Percentiles rank a stretch among this genome's conserved stretches.
These are phyloP conservation scores for Albugo laibachii DNA, from an alignment of 352 stramenopile genomes.

Conservation along the genomic window DNA sequence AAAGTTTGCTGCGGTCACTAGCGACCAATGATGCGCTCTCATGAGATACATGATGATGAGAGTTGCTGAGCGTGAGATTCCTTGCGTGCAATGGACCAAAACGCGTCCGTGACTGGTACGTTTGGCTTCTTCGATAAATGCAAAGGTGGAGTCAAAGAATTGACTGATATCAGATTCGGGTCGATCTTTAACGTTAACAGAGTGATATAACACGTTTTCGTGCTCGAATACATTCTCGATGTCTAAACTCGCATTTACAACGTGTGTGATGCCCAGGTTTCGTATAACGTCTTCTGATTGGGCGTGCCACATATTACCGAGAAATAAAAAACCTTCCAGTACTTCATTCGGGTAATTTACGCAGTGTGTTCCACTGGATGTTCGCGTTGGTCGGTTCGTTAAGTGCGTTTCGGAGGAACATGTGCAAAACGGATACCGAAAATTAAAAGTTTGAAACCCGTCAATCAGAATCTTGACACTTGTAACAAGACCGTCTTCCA, in stretches of 20 bases:
- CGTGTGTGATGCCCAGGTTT: conserved; percentile 66
- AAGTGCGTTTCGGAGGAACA: conserved; percentile 33
- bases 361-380: conserved; percentile 67
- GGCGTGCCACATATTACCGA: conserved; percentile 80
- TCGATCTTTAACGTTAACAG: conserved; percentile 67
- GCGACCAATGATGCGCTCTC: conserved; percentile 60
- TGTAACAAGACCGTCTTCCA: conserved; percentile 48
- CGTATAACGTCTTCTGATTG: conserved; percentile 53
- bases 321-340: conserved; percentile 66
- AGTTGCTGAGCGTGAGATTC: conserved; percentile 63
- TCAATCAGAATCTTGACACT: conserved; percentile 55
- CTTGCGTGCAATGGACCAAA: conserved; percentile 69
- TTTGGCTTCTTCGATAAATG: conserved; percentile 49
- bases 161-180: conserved; percentile 42
- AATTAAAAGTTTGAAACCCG: conserved; percentile 72
- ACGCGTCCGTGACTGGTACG: conserved; percentile 57
- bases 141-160: conserved; percentile 48
- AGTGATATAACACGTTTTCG: conserved; percentile 47
- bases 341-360: conserved; percentile 80
- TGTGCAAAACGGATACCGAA: conserved; percentile 44
- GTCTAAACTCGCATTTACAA: conserved; percentile 69
- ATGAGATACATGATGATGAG: conserved; percentile 79
- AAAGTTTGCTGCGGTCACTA: conserved; percentile 72
- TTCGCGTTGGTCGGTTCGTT: conserved; percentile 49
- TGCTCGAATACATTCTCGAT: conserved; percentile 51